Base-by-base conservation (phyloP, 805 yeast species). In the Candida michaelii region DNA sequence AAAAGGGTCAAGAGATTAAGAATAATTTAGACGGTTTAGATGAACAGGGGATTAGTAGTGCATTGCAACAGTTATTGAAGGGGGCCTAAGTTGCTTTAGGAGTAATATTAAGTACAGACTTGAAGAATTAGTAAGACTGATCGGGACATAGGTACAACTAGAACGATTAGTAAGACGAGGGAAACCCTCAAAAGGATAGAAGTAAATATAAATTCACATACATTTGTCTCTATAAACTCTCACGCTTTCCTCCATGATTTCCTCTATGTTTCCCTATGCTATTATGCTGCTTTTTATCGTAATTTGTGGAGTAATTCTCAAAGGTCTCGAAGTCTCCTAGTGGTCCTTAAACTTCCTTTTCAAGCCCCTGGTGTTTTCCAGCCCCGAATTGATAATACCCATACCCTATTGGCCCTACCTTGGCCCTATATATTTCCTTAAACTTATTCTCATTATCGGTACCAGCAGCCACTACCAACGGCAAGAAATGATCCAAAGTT, bases 401-500 rank as follows among this genome's bases (percentile, higher is more conserved):
- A 88, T 88, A 85, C 3, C 86, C 91, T 30, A 85, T 52, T 33
- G 82, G 71, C 0, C 63, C 62, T 9, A 55, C 45, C 4, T 63
- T 77, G 19, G 56, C 68, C 23, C 70, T 66, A 53, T 78, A 80
- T 11, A 81, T 33, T 46, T 74, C 78, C 36, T 63, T 60, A 32
- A 74, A 77, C 12, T 50, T 50, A 1, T 45, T 41, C 11, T 68
- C 69, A 14, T 69, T 62, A 15, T 80, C 72, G 24, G 83, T 76
- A 21, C 83, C 79, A 2, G 80, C 79, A 11, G 72, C 80, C 32
- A 79, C 87, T 27, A 80, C 76, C 6, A 82, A 51, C 1, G 91
- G 91, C 50, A 79, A 60, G 46, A 86, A 77, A 60, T 86, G 95
- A 49, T 86, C 95, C 38, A 80, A 63, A 0, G 90, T 81, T 8